These are phyloP conservation scores for Cystobasidium onofrii DNA, from an alignment of 768 basidiomycete species.

Conservation along the genomic window DNA sequence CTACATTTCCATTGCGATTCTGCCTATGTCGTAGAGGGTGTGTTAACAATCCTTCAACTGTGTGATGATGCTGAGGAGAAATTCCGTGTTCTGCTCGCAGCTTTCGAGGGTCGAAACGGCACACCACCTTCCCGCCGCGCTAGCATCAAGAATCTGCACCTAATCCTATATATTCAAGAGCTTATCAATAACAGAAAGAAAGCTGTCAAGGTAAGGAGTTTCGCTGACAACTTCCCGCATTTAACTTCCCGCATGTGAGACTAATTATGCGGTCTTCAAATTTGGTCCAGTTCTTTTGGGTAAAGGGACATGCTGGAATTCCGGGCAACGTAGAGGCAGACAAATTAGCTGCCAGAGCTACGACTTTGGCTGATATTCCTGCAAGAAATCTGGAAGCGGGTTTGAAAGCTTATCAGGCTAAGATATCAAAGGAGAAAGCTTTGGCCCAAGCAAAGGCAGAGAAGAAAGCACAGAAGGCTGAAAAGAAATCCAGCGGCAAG, in stretches of 20 bases:
- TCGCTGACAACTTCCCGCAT: no score
- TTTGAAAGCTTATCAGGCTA: neutral
- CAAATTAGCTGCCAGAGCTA: neutral
- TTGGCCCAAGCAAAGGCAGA: neutral
- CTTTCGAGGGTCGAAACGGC: neutral
- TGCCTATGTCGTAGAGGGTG: neutral
- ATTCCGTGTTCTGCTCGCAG: neutral
- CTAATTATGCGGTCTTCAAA: neutral
- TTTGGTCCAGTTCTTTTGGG: neutral
- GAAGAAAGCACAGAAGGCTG: neutral
- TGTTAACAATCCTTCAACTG: neutral
- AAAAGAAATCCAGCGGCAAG: neutral
- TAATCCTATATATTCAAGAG: neutral
- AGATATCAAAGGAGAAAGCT: neutral
- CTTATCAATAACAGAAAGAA: neutral
- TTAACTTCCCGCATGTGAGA: neutral
- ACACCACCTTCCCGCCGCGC: neutral
- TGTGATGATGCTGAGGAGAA: neutral
- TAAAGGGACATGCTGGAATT: neutral
- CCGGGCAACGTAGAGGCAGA: neutral
- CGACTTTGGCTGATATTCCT: neutral
- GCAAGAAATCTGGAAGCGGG: neutral
- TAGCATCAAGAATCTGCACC: neutral
- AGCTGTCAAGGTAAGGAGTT: neutral
- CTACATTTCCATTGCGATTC: slow-evolving; percentile 3